Conservation (phyloP, 495 filamentous ascomycete genomes). For the Pyrenopolyporus hunteri region DNA sequence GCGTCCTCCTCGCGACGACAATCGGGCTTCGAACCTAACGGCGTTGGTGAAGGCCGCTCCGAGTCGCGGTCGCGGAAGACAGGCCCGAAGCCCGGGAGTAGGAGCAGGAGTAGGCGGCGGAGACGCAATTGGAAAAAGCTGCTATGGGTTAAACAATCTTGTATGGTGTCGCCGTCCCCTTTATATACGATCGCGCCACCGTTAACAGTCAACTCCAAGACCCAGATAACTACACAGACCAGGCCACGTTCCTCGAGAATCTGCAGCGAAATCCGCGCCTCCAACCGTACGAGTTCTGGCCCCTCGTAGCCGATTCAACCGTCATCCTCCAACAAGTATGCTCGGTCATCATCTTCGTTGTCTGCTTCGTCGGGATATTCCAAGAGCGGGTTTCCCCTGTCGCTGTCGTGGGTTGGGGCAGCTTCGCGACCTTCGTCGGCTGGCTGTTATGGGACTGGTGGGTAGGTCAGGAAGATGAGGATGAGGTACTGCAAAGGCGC, state of each 20-base stretch:
- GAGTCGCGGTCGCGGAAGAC: conserved; percentile 56
- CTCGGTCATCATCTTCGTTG: conserved; percentile 90
- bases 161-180: conserved; percentile 53
- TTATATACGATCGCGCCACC: neutral
- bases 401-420: conserved; percentile 83
- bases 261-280: conserved; percentile 94
- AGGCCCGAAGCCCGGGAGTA: conserved; percentile 43
- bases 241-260: conserved; percentile 92
- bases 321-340: conserved; percentile 97
- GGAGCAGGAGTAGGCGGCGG: conserved; percentile 65
- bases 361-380: conserved; percentile 90
- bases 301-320: conserved; percentile 90
- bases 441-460: conserved; percentile 93
- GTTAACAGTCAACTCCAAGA: conserved; percentile 56
- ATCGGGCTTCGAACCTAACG: conserved; percentile 49
- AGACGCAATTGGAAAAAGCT: conserved; percentile 88
- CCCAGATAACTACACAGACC: conserved; percentile 98
- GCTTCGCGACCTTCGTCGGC: conserved; percentile 79
- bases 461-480: conserved; percentile 65
- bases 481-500: conserved; percentile 43
- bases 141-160: conserved; percentile 96
- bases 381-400: conserved; percentile 84
- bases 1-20: conserved; percentile 62
- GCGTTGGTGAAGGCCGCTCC: conserved; percentile 40
- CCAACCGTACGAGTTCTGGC: conserved; percentile 97